Base-by-base conservation (phyloP, 345 rosid species). In the Pistacia atlantica region DNA sequence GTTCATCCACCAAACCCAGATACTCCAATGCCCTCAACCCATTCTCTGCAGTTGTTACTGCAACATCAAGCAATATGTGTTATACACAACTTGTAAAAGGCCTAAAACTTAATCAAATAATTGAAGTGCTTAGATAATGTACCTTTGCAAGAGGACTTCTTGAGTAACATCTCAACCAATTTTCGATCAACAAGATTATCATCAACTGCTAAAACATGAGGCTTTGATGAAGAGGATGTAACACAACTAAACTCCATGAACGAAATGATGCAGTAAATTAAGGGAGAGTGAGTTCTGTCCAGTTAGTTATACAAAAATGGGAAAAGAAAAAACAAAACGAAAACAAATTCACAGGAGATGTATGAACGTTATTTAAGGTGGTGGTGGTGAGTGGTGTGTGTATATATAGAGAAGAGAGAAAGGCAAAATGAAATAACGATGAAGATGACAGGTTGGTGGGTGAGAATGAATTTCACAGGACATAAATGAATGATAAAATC, bases 171-270 rank as follows among this genome's bases (percentile, higher is more conserved):
- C 79, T 94, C 97, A 3, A 92, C 84, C 8, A 94, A 83, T 76
- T 86, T 92, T 13, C 94, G 83, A 62, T 94, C 97, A 28, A 90
- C 63, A 10, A 94, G 84, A 75, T 86, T 94, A 74, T 94, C 98
- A 81, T 94, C 98, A 1, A 94, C 97, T 7, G 97, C 98, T 78
- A 94, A 80, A 80, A 90, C 95, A 86, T 92, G 97, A 35, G 84
- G 91, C 80, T 74, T 74, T 59, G 85, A 75, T 14, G 86, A 78
- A 17, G 86, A 75, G 58, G 76, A 20, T 59, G 74, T 18, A 20
- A 38, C 45, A 18, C 28, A 17, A 46, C 57, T 45, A 17, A 42
- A 74, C 64, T 63, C 64, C 79, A 58, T 35, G 49, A 76, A 67
- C 56, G 4, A 13, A 68, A 57, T 17, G 56, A 5, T 18, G 35